Percentiles rank a stretch among this genome's conserved stretches.
Evolutionary conservation across 2,329 filamentous ascomycete genomes (phyloP).

Genomic region (Aureobasidium mangrovei): DNA sequence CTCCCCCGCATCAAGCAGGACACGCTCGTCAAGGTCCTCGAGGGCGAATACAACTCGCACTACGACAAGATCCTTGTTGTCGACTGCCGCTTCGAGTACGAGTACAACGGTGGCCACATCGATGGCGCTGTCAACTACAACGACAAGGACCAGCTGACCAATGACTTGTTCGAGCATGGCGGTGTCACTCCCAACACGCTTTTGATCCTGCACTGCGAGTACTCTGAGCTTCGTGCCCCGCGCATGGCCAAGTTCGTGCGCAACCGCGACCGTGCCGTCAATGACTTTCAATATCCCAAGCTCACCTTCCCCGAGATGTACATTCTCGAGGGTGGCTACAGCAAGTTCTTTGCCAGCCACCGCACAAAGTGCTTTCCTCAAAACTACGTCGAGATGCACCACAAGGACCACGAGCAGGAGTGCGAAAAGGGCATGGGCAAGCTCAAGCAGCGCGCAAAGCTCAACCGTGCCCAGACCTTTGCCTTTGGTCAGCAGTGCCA

Average conservation of each 20-base stretch:
- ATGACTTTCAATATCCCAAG: constrained; percentile 75
- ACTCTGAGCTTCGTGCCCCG: constrained; percentile 90
- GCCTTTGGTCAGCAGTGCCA: constrained; percentile 70
- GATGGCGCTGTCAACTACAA: constrained; percentile 91
- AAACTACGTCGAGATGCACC: constrained; percentile 94
- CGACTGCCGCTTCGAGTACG: constrained; percentile 97
- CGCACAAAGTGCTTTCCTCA: constrained; percentile 79
- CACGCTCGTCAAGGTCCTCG: constrained; percentile 77
- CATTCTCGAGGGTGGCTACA: constrained; percentile 94
- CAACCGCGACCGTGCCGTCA: constrained; percentile 75
- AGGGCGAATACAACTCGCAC: constrained; percentile 67
- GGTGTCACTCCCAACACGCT: constrained; percentile 63
- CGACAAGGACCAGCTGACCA: constrained; percentile 80
- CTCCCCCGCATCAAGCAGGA: constrained; percentile 78
- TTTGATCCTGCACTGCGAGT: constrained; percentile 94
- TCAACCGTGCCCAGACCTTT: constrained; percentile 85
- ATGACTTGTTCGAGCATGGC: constrained; percentile 59
- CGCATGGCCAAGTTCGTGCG: constrained; percentile 94
- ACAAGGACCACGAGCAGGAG: constrained; percentile 80
- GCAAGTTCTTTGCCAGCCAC: constrained; percentile 77
- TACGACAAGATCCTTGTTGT: constrained; percentile 81
- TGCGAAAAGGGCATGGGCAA: constrained; percentile 93
- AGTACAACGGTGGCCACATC: constrained; percentile 95
- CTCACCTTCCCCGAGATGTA: constrained; percentile 97
- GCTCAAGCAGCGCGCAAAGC: constrained; percentile 78